A percentile compares a stretch with the other conserved stretches of the same genome.
Evolutionary conservation across 352 stramenopile species (phyloP).

Genomic region (Paralagenidium karlingii): DNA sequence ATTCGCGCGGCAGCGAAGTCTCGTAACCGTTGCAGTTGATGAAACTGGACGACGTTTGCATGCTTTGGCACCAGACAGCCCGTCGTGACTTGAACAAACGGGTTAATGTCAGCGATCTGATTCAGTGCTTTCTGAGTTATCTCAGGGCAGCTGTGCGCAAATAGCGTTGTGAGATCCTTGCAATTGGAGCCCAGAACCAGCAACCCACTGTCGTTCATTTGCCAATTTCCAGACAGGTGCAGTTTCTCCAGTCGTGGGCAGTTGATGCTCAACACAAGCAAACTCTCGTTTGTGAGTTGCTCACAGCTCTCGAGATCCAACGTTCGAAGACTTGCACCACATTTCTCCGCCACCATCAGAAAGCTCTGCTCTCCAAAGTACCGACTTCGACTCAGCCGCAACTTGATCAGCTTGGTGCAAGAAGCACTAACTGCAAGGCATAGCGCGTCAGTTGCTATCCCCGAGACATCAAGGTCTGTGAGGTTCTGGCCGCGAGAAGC

Average conservation of each 20-base stretch:
- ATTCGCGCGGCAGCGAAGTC: conserved; percentile 20
- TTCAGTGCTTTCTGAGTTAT: conserved; percentile 30
- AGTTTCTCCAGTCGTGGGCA: conserved; percentile 34
- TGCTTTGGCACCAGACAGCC: conserved; percentile 39
- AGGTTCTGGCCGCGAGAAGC: conserved; percentile 10
- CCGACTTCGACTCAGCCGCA: conserved; percentile 57
- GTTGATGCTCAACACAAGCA: conserved; percentile 19
- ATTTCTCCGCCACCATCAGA: conserved; percentile 19
- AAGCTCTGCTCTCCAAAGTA: conserved; percentile 56
- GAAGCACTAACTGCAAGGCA: conserved; percentile 23
- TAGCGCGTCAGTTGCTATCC: conserved; percentile 47
- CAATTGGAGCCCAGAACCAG: conserved; percentile 10
- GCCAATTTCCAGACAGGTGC: conserved; percentile 55
- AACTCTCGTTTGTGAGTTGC: conserved; percentile 31
- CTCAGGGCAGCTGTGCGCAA: conserved; percentile 49
- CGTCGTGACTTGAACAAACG: conserved; percentile 16
- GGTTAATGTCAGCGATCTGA: conserved; percentile 19
- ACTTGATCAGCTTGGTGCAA: conserved; percentile 15
- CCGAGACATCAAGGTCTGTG: conserved; percentile 37
- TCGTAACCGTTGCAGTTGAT: conserved; percentile 15
- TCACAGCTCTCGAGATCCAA: conserved; percentile 69
- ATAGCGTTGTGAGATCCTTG: conserved; percentile 18
- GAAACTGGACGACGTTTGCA: conserved; percentile 26
- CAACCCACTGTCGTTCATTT: conserved; percentile 44
- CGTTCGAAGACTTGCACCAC: conserved; percentile 15